Percentiles rank a stretch among this genome's conserved stretches.
Evolutionary conservation across 495 filamentous ascomycete species (phyloP).

Genomic region (Penicillium atrosanguineum): DNA sequence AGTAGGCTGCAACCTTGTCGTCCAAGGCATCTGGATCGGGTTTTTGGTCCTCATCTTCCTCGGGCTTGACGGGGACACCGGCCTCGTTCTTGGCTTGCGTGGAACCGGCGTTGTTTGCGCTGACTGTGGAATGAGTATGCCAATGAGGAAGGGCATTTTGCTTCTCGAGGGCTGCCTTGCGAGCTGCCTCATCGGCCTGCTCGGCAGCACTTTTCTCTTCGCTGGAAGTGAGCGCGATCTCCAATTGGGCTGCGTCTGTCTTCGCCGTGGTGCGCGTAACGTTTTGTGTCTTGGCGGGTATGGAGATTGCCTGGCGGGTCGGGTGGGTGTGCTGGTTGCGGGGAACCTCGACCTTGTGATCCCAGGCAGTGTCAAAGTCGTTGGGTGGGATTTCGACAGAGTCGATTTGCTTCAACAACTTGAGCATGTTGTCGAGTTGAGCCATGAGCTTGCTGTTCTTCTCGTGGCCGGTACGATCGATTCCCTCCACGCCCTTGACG

Average conservation of each 20-base stretch:
- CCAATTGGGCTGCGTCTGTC: conserved; percentile 66
- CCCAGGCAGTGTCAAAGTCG: conserved; percentile 76
- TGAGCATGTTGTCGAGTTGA: conserved; percentile 80
- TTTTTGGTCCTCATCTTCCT: conserved; percentile 57
- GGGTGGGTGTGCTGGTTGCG: conserved; percentile 54
- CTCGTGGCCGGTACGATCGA: conserved; percentile 70
- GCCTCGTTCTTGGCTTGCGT: conserved; percentile 33
- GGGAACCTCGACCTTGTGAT: conserved; percentile 49
- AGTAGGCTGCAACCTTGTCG: conserved; percentile 53
- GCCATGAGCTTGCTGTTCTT: conserved; percentile 82
- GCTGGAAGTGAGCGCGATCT: conserved; percentile 71
- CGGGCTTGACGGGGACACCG: conserved; percentile 40
- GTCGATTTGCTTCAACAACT: conserved; percentile 84
- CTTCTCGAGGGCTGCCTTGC: conserved; percentile 70
- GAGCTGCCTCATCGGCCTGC: conserved; percentile 64
- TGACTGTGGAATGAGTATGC: conserved; percentile 85
- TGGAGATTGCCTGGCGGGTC: conserved; percentile 44
- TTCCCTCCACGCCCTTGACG: conserved; percentile 55
- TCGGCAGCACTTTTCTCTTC: conserved; percentile 75
- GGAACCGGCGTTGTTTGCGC: conserved; percentile 22
- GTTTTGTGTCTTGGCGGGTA: conserved; percentile 51
- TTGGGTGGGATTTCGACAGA: conserved; percentile 77
- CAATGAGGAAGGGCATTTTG: conserved; percentile 88
- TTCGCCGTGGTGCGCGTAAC: conserved; percentile 69
- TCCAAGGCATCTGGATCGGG: conserved; percentile 43